These are phyloP conservation scores for Yamadazyma buinensis DNA, from an alignment of 1,139 yeast species.

Conservation along the genomic window DNA sequence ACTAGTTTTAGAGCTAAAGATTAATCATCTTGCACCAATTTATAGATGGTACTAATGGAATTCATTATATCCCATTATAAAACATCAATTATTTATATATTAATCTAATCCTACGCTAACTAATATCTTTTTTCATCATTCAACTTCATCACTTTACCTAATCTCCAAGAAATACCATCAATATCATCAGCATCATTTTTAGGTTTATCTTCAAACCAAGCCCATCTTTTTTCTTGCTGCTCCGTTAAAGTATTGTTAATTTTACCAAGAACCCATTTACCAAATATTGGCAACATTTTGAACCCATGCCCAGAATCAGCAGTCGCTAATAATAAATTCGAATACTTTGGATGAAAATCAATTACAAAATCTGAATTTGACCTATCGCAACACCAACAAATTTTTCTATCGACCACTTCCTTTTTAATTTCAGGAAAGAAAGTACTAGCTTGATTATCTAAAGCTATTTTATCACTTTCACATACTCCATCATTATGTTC, in stretches of 20 bases:
- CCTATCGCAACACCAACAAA: slow-evolving; percentile 22
- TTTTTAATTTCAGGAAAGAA: slow-evolving; percentile 13
- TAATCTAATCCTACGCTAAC: too few species aligned
- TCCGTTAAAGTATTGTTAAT: slow-evolving; percentile 6
- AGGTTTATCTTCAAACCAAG: slow-evolving; percentile 9
- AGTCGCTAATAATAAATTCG: slow-evolving; percentile 15
- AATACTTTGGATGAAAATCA: slow-evolving; percentile 15
- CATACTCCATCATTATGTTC: slow-evolving; percentile 14
- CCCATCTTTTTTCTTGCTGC: slow-evolving; percentile 11
- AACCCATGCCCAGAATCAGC: slow-evolving; percentile 20
- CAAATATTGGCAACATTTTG: slow-evolving; percentile 17
- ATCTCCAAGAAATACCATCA: slow-evolving; percentile 13
- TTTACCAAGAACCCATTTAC: slow-evolving; percentile 13
- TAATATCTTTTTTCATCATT: slow-evolving; percentile 3
- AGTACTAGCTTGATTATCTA: slow-evolving; percentile 9
- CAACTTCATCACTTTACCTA: slow-evolving; percentile 12
- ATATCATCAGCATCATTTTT: slow-evolving; percentile 6
- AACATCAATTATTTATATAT: too few species aligned
- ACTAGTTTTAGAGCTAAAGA: too few species aligned
- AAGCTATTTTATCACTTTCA: slow-evolving; percentile 8
- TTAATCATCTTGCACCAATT: too few species aligned
- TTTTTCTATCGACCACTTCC: slow-evolving; percentile 13
- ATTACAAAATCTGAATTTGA: slow-evolving; percentile 16
- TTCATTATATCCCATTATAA: too few species aligned
- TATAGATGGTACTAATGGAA: too few species aligned